Evolutionary conservation across 169 alveolate species (phyloP), one percentile per base, ranked within the genome.

Genomic region (Plasmodium chabaudi): DNA sequence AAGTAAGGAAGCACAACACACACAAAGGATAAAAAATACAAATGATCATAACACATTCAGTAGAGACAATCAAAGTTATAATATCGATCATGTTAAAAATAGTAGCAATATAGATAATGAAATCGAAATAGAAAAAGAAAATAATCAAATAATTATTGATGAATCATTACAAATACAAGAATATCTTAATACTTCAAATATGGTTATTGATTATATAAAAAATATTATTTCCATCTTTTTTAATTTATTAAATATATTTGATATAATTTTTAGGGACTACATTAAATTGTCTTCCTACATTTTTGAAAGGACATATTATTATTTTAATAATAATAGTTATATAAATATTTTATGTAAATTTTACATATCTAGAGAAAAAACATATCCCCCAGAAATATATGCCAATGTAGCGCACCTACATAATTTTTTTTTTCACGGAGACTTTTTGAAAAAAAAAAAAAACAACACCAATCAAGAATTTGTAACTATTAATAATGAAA

Each of bases 301-400:
- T 65, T 79, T 79, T 47, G 89, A 79, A 55, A 79, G 44, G 23
- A 79, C 89, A 1, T 65, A 65, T 51, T 17, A 23, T 60, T 46
- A 65, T 12, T 67, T 53, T 42, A 64, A 19, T 15, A 65, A 63
- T 27, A 79, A 42, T 12, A 79, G 15, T 55, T 2, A 27, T 60
- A 10, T 15, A 10, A 79, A 79, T 34, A 12, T 3, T 6, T 23
- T 79, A 27, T 79, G 72, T 1, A 79, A 65, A n/a, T 25, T 9
- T 53, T 53, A 65, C 34, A 15, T 79, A 7, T 44, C 19, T 13
- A 79, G 23, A n/a, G 63, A 65, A 25, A 55, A 55, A 2, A 47
- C 21, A 19, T 60, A 79, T 25, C 89, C 89, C 1, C 0, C 60
- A 1, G 34, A 21, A 17, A 46, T 79, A 5, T 47, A 79, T n/a